Base-by-base conservation (phyloP, 2,329 filamentous ascomycete genomes). In the Penicillium sp. region DNA sequence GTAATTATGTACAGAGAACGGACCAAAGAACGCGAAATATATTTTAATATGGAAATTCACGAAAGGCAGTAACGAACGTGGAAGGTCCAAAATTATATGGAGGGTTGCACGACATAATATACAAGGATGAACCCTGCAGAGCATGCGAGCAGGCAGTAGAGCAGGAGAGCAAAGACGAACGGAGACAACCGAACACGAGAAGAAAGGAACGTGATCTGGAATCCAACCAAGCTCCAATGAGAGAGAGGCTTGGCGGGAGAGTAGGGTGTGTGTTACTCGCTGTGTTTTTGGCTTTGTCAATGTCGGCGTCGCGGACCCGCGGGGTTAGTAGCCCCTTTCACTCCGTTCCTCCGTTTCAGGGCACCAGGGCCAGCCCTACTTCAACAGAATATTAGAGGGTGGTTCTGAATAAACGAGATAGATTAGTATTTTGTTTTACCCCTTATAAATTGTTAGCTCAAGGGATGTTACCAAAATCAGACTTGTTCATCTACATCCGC, bases 301-400 rank as follows among this genome's bases (percentile, higher is more conserved):
- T 10, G 34, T 45, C 42, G 20, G 42, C 42, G 29, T 36, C 18
- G 29, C 29, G 30, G 29, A 46, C 21, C 41, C 41, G 41, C 20
- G 41, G 18, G 42, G 29, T 45, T 46, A 9, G 45, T 47, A 40
- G 32, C 21, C 32, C 44, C 33, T 47, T 47, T 7, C 45, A 47
- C 45, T 40, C 8, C 33, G 45, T 47, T 47, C 45, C 45, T 47
- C 21, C 45, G 45, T 47, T 47, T 36, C 45, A 47, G 34, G 34
- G 45, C 45, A 46, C 26, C 27, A 15, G n/a, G n/a, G n/a, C n/a
- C n/a, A n/a, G n/a, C n/a, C n/a, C n/a, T n/a, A n/a, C n/a, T n/a
- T n/a, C n/a, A n/a, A n/a, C n/a, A n/a, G n/a, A n/a, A n/a, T n/a
- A n/a, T n/a, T n/a, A n/a, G n/a, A n/a, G n/a, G n/a, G n/a, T n/a